Evolutionary conservation across 306 rosid genomes (phyloP), one percentile per base, ranked within the genome.

Genomic region (Styphnolobium japonicum): DNA sequence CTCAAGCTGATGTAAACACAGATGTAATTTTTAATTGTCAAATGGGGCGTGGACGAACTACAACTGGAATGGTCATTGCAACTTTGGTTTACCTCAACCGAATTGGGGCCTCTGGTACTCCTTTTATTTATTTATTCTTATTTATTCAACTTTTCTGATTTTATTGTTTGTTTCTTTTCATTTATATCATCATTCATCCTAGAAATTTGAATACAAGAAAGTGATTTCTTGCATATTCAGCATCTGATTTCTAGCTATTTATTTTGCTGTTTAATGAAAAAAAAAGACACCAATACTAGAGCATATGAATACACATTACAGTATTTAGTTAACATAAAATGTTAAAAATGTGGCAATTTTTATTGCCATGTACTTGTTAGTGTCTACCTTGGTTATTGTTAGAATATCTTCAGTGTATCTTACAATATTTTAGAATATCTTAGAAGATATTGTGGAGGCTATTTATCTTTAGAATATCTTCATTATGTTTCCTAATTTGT

Each of bases 21-120:
- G 90, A 89, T 78, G 86, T 93, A 77, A 91, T 93, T 77, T 93
- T 93, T 83, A 93, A 93, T 83, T 93, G 98, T 85, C 98, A 93
- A 93, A 93, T 93, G 98, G 98, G 98, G 63, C 98, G 98, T 60
- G 98, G 98, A 53, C 79, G 98, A 64, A 91, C 97, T 76, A 93
- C 98, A 55, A 93, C 98, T 15, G 98, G 98, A 83, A 93, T 93
- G 98, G 98, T 93, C 82, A 88, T 93, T 78, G 93, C 98, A 67
- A 93, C 98, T 86, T 82, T 93, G 89, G 80, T 89, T 61, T 91
- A 93, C 86, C 86, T 93, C 81, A 91, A 93, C 73, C 89, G 93
- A 39, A 90, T 90, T 77, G 97, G 98, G 60, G 88, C 92, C 53
- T 93, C 94, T 27, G 97, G 98, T 93, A 88, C 60, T 67, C 52